Conservation (phyloP, 2,329 filamentous ascomycete species). For the Ophiostoma piceae region DNA sequence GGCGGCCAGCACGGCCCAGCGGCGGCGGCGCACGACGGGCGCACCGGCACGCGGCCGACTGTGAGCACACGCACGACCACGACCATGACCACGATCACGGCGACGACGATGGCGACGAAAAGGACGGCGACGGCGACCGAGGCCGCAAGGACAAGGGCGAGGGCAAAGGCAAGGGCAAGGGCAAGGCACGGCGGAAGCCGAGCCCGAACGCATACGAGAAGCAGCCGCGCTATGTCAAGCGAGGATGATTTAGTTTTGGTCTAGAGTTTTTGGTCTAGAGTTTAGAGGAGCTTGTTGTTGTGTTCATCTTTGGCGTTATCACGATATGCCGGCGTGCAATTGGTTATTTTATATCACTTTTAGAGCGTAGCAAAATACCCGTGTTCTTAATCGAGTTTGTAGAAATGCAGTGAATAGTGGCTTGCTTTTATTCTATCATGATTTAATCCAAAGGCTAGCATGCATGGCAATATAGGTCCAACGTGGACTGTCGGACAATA, state of each 20-base stretch:
- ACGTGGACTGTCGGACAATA: not conserved
- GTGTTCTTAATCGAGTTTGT: not conserved
- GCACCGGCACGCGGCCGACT: conserved; percentile 35
- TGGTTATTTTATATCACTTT: not conserved
- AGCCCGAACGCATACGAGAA: conserved; percentile 82
- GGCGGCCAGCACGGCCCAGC: conserved; percentile 28
- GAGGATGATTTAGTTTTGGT: not conserved
- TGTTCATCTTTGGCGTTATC: not conserved
- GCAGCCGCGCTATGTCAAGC: conserved; percentile 48
- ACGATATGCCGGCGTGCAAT: not conserved
- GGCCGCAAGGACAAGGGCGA: conserved; percentile 26
- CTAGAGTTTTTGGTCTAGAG: too few species aligned
- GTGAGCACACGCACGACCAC: conserved; percentile 33
- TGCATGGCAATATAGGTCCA: not conserved
- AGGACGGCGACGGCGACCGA: conserved; percentile 29
- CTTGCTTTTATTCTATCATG: conserved; percentile 2
- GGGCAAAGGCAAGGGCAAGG: conserved; percentile 22
- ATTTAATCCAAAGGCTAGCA: not conserved
- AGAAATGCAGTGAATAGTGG: not conserved
- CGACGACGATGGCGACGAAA: conserved; percentile 36
- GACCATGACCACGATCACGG: conserved; percentile 33
- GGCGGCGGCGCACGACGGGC: conserved; percentile 22
- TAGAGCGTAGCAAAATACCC: not conserved
- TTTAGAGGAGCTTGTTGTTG: not conserved
- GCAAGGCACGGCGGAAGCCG: conserved; percentile 40